These are phyloP conservation scores for Podospora pseudopauciseta DNA, from an alignment of 495 filamentous ascomycete species.

Conservation along the genomic window DNA sequence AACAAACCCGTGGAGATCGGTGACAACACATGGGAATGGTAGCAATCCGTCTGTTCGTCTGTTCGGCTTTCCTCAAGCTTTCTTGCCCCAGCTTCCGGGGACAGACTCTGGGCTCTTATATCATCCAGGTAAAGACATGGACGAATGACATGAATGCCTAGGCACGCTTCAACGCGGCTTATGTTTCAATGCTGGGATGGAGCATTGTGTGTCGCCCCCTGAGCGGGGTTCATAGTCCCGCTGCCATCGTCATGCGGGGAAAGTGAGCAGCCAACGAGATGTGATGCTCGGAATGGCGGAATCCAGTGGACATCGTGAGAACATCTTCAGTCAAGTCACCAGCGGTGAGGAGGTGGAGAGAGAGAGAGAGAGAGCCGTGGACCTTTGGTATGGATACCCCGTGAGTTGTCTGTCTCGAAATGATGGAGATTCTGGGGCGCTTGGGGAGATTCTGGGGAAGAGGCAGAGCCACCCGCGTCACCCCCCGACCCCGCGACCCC, in stretches of 20 bases:
- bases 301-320: background rate
- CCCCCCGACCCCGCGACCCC: background rate
- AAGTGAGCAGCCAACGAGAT: background rate
- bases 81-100: background rate
- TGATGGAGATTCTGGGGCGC: background rate
- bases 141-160: background rate
- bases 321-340: background rate
- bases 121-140: background rate
- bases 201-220: background rate
- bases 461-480: background rate
- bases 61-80: background rate
- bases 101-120: background rate
- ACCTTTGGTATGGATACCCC: background rate
- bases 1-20: background rate
- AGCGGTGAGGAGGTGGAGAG: background rate
- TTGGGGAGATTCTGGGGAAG: background rate
- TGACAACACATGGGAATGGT: background rate
- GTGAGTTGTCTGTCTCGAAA: background rate
- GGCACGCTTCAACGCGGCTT: constrained; percentile 16
- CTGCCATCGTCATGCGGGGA: background rate
- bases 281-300: background rate
- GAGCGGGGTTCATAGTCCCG: background rate
- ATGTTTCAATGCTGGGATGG: background rate
- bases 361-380: background rate
- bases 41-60: background rate